Conservation (phyloP, 2,329 filamentous ascomycete genomes). For the Clonostachys rosea region DNA sequence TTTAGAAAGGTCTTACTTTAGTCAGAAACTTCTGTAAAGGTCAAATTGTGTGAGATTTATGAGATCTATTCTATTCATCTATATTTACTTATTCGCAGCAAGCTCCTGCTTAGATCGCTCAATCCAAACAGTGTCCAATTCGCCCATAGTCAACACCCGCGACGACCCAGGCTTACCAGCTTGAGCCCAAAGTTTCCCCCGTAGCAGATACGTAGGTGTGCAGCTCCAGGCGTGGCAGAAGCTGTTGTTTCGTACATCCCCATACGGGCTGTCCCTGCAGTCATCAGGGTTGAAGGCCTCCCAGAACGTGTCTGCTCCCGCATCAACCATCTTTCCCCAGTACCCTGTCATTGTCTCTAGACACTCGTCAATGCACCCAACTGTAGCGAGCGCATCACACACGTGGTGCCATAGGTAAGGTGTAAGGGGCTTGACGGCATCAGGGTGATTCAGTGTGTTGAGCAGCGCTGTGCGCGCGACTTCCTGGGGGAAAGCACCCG, state of each 20-base stretch:
- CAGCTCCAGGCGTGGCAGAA: constrained; percentile 26
- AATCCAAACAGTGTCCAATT: too few species aligned
- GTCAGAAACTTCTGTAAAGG: too few species aligned
- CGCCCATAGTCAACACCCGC: too few species aligned
- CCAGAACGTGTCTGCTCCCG: constrained; percentile 24
- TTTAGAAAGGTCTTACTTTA: too few species aligned
- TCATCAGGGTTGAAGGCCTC: constrained; percentile 19
- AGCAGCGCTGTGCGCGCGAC: constrained; percentile 11
- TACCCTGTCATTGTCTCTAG: constrained; percentile 19
- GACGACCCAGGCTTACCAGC: neutral
- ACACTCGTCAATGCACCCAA: constrained; percentile 14
- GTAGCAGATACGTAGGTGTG: constrained; percentile 18
- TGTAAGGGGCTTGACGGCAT: constrained; percentile 18
- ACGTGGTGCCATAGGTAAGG: constrained; percentile 22
- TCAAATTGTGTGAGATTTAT: too few species aligned
- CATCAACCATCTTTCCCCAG: constrained; percentile 23
- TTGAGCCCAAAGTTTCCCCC: constrained; percentile 5
- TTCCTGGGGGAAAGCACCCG: constrained; percentile 11
- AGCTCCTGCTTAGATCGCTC: too few species aligned
- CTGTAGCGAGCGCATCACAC: constrained; percentile 16
- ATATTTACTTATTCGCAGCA: too few species aligned
- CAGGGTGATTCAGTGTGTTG: constrained; percentile 12
- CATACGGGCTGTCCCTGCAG: constrained; percentile 19
- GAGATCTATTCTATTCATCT: too few species aligned
- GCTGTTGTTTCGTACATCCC: constrained; percentile 21